Conservation (phyloP, 257 asterid species). For the Petunia secreta region DNA sequence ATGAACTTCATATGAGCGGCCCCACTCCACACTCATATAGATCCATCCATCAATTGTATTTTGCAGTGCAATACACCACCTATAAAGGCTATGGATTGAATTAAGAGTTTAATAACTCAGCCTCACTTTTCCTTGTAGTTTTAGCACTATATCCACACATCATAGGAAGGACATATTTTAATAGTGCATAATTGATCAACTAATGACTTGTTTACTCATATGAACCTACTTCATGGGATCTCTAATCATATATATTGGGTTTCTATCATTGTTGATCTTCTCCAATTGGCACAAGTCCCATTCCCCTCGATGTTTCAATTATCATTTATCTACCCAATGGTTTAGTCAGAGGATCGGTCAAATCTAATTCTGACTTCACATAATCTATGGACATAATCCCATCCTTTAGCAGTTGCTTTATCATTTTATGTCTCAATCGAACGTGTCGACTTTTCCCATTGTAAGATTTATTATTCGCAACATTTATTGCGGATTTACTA, state of each 20-base stretch:
- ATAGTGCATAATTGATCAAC: too few relatives aligned
- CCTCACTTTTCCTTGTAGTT: background rate
- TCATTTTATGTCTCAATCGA: background rate
- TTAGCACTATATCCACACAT: background rate
- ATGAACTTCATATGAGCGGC: background rate
- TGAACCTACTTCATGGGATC: too few relatives aligned
- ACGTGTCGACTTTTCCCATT: too few relatives aligned
- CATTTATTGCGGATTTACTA: too few relatives aligned
- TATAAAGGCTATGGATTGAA: background rate
- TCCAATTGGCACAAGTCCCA: background rate
- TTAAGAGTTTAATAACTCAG: background rate
- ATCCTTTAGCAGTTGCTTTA: background rate
- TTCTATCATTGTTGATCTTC: too few relatives aligned
- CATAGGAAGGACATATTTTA: too few relatives aligned
- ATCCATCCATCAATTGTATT: background rate
- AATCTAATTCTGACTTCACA: conserved; percentile 29
- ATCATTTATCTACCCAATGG: background rate
- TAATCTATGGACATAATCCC: conserved; percentile 22
- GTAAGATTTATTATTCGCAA: too few relatives aligned
- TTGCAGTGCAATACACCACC: background rate
- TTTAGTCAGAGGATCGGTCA: conserved; percentile 26
- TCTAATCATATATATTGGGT: background rate
- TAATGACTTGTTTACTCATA: too few relatives aligned
- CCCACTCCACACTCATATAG: background rate
- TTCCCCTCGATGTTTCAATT: background rate